Conservation (phyloP, 495 filamentous ascomycete species). For the Penicillium cinerascens region DNA sequence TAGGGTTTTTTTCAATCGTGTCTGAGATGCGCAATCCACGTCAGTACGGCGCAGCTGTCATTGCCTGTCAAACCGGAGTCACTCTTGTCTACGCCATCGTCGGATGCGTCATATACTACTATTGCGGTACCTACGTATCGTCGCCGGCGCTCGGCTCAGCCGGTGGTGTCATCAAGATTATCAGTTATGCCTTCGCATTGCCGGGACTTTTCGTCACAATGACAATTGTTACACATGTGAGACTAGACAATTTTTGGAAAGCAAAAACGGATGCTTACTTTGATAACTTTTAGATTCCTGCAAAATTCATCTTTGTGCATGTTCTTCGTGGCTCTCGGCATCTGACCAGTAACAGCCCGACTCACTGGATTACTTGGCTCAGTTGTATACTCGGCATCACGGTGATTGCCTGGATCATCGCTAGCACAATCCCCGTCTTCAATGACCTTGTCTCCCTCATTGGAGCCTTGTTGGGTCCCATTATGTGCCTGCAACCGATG, state of each 20-base stretch:
- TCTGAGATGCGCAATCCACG: no score
- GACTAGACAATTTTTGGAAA: constrained; percentile 28
- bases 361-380: constrained; percentile 57
- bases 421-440: constrained; percentile 69
- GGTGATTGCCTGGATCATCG: constrained; percentile 63
- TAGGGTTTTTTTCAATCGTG: no score
- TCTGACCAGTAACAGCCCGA: constrained; percentile 54
- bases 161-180: no score
- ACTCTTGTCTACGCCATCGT: no score
- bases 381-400: constrained; percentile 51
- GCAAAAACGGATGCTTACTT: background rate
- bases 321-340: constrained; percentile 50
- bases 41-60: no score
- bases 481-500: constrained; percentile 44
- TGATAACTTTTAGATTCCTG: constrained; percentile 14
- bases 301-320: constrained; percentile 60
- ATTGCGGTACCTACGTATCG: no score
- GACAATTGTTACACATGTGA: constrained; percentile 29
- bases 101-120: no score
- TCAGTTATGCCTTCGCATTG: constrained; percentile 70
- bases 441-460: constrained; percentile 57
- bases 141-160: no score
- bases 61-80: no score
- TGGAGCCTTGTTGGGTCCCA: constrained; percentile 54
- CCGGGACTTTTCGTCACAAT: constrained; percentile 47